phyloP scores from a whole-genome alignment of 208 protist genomes.

The Leishmania arabica region DNA sequence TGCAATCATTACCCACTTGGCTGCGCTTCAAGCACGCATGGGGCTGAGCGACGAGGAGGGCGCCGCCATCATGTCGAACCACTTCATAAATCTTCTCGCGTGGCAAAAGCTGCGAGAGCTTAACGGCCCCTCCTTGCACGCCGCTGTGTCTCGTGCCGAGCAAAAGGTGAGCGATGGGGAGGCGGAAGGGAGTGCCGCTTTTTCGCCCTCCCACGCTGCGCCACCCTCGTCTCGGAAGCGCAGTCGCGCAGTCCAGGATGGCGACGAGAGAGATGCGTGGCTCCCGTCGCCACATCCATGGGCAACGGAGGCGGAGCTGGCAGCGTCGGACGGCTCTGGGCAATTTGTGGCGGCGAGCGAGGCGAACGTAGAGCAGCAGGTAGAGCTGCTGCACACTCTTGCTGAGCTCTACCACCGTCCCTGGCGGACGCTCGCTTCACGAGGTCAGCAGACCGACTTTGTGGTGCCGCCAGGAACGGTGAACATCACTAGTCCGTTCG shows the following conservation, averaged over 20 bases:
- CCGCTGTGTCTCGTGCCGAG: neutral
- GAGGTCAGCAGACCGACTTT: conserved; percentile 75
- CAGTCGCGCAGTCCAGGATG: neutral
- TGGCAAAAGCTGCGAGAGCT: conserved; percentile 78
- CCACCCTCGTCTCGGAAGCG: conserved; percentile 19
- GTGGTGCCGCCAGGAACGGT: conserved; percentile 67
- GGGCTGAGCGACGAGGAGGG: conserved; percentile 56
- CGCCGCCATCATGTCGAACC: conserved; percentile 75
- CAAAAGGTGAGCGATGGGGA: neutral
- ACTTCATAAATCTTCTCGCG: conserved; percentile 89
- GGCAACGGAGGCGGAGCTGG: conserved; percentile 41
- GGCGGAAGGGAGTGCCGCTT: no score
- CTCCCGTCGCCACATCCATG: conserved; percentile 73
- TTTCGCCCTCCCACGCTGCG: neutral
- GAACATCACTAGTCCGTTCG: conserved; percentile 76
- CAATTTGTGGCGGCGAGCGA: conserved; percentile 67
- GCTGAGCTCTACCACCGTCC: conserved; percentile 66
- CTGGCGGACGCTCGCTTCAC: conserved; percentile 53
- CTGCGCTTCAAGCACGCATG: conserved; percentile 38
- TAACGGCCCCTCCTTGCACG: conserved; percentile 28
- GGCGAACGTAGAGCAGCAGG: conserved; percentile 59
- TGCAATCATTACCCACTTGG: conserved; percentile 60
- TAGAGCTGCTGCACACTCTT: conserved; percentile 65
- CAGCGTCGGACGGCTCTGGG: conserved; percentile 3
- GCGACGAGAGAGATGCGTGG: conserved; percentile 10